Evolutionary conservation across 768 basidiomycete species (phyloP), one percentile per base, ranked within the genome.

Genomic region (Pleurotus salmoneostramineus): DNA sequence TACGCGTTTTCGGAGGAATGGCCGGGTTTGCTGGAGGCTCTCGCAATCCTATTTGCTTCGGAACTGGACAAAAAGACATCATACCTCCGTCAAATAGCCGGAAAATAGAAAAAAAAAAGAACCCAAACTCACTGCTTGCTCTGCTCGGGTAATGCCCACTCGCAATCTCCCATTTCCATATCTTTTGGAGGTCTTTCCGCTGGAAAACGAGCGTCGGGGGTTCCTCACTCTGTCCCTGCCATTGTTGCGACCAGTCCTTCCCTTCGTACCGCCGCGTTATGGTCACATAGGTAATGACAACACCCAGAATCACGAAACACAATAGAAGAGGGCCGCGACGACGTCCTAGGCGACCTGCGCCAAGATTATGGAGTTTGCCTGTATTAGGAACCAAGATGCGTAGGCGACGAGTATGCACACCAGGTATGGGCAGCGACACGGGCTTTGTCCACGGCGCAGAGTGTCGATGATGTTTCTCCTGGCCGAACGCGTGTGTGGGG

Each of bases 151-250:
- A 90, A 73, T 95, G 93, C 5, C 94, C 95, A 62, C 90, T 89
- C 43, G 85, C 81, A 57, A 97, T 80, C 76, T 96, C 95, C 94
- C 94, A 97, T 60, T 84, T 81, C 94, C 95, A 97, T 67, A 98
- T 89, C 68, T 83, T 79, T 69, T 89, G 88, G 33, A 95, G 69
- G 65, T 95, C 89, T 43, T 85, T 77, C 31, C 85, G 77, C 42
- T 75, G 74, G 63, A 83, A 92, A 37, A 91, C 87, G 31, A 92
- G 78, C 37, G 91, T 91, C 1, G 89, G 74, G 12, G 82, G 74
- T 35, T 87, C 78, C n/a, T 65, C 21, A 63, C 58, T 14, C 65
- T 60, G 42, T 55, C 50, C 61, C 57, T 62, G 71, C 72, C 78
- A 74, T 51, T 72, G 70, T 61, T 74, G 74, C 68, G 68, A 66